Evolutionary conservation across 1,139 yeast genomes (phyloP), one percentile per base, ranked within the genome.

Genomic region (Petasospora rhodanensis): DNA sequence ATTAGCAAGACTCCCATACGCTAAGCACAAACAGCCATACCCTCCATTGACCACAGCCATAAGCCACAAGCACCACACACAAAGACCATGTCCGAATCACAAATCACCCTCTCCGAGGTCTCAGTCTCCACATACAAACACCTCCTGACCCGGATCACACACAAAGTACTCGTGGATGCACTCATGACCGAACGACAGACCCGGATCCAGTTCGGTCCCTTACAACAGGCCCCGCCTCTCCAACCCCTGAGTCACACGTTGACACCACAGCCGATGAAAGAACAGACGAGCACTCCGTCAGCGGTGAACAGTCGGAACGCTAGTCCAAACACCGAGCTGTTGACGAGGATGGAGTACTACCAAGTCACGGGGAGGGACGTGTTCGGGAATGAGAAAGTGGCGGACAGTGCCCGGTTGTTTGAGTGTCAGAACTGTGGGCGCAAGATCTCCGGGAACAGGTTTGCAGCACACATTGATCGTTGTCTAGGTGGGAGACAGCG

Each of bases 401-500:
- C 59, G 4, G 73, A 67, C 14, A 51, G 60, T 17, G 54, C 49
- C 15, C 47, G 67, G 14, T 87, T 87, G 56, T 85, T 86, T 52
- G 72, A 64, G 38, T 91, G 98, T 59, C 70, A 73, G 12, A 81
- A 82, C 46, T 91, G 98, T 58, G 77, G 76, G 7, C 66, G 98
- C 36, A 84, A 81, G 51, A 81, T 91, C 12, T 91, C 96, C 1
- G 96, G 95, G 0, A 79, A 85, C 23, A 66, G 98, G 40, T 87
- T 85, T 64, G 96, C 97, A 4, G 89, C 85, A 32, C 98, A 91
- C 58, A 69, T 89, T 28, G 93, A 86, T 53, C 76, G 95, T 49
- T 91, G 98, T 52, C 60, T 87, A 23, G 85, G 77, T 20, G 81
- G 85, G 16, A 61, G 75, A 35, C 56, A 63, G 14, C 58, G 75